These are phyloP conservation scores for Hippophae gyantsensis DNA, from an alignment of 306 rosid genomes.

Conservation along the genomic window DNA sequence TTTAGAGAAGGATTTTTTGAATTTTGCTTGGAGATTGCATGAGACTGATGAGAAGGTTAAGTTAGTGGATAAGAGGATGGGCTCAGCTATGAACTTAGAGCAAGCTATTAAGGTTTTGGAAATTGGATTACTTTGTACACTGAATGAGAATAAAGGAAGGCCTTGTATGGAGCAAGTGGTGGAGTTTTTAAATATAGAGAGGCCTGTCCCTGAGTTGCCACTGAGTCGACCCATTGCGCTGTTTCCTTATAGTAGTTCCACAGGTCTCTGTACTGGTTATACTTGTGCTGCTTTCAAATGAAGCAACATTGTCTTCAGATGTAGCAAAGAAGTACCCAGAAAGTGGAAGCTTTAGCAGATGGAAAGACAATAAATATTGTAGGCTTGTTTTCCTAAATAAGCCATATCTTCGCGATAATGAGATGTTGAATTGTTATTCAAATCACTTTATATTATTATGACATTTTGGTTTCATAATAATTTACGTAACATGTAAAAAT, in stretches of 20 bases:
- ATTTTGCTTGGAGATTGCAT: slow-evolving; percentile 44
- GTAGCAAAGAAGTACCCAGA: no score
- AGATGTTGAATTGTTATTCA: slow-evolving; percentile 20
- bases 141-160: slow-evolving; percentile 57
- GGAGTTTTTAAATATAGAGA: slow-evolving; percentile 44
- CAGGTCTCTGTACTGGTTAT: slow-evolving; percentile 56
- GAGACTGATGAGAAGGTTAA: no score
- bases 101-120: slow-evolving; percentile 53
- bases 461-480: no score
- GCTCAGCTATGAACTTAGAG: slow-evolving; percentile 44
- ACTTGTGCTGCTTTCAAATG: slow-evolving; percentile 51
- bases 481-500: no score
- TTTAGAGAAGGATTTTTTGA: slow-evolving; percentile 47
- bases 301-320: background rate
- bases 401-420: slow-evolving; percentile 37
- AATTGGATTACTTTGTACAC: slow-evolving; percentile 66
- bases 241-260: slow-evolving; percentile 58
- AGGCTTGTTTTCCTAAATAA: no score
- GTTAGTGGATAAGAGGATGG: slow-evolving; percentile 60
- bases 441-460: no score
- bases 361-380: no score
- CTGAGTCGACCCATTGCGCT: slow-evolving; percentile 52
- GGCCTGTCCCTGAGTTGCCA: slow-evolving; percentile 55
- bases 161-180: slow-evolving; percentile 67
- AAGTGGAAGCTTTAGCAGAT: no score